Percentiles rank a stretch among this genome's conserved stretches.
phyloP scores from a whole-genome alignment of 306 rosid genomes.

The Pterocarpus santalinus region DNA sequence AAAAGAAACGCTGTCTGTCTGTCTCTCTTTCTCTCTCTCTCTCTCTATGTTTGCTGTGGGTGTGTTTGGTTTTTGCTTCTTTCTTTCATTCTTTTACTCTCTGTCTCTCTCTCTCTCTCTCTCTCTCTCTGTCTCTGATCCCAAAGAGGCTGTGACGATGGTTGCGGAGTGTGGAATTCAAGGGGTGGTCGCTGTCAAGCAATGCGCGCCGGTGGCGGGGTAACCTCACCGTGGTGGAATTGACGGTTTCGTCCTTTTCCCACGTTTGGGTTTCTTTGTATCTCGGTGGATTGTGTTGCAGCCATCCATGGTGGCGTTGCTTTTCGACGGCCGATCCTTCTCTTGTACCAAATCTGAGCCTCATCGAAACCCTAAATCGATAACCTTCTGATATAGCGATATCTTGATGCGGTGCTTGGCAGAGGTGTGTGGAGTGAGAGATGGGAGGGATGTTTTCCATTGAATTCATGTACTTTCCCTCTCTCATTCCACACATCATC shows the following conservation, averaged over 20 bases:
- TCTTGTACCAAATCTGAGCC: constrained; percentile 41
- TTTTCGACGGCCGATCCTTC: not conserved
- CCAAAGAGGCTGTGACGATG: constrained; percentile 48
- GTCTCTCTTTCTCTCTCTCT: not conserved
- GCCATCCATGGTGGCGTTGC: constrained; percentile 42
- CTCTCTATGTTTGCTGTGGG: not conserved
- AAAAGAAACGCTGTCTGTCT: not conserved
- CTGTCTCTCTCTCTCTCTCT: not conserved
- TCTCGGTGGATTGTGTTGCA: not conserved
- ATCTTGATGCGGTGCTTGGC: not conserved
- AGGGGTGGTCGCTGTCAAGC: constrained; percentile 1
- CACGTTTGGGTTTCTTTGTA: no score
- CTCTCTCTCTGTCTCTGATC: constrained; percentile 16
- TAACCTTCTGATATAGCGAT: not conserved
- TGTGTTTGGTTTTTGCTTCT: not conserved
- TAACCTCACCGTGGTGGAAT: constrained; percentile 4
- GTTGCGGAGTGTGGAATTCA: constrained; percentile 45
- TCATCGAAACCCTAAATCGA: not conserved
- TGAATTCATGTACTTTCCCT: not conserved
- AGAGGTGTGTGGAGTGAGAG: constrained; percentile 32
- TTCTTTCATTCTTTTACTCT: not conserved
- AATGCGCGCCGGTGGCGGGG: constrained; percentile 42
- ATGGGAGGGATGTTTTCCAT: not conserved
- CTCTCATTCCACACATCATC: constrained; percentile 49
- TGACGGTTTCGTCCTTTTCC: no score